A percentile compares a stretch with the other conserved stretches of the same genome.
Conservation (phyloP, 768 basidiomycete genomes). For the Lyophyllum atratum region DNA sequence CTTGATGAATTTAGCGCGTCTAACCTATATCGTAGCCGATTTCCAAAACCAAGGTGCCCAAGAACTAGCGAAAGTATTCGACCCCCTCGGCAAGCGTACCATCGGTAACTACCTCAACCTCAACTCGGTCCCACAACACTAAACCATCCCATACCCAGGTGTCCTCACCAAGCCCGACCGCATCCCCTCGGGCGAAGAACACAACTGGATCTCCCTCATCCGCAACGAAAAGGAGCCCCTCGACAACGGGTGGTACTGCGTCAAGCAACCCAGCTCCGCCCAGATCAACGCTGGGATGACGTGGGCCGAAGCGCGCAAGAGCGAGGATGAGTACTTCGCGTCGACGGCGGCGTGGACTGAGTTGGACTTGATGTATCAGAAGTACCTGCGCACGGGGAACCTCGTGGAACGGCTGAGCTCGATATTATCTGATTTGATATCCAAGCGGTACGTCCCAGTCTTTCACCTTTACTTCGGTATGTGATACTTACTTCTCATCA, state of each 20-base stretch:
- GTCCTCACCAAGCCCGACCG: slow-evolving; percentile 78
- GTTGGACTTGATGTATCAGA: slow-evolving; percentile 50
- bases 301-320: slow-evolving; percentile 60
- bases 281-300: slow-evolving; percentile 52
- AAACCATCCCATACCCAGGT: slow-evolving; percentile 35
- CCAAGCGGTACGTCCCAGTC: slow-evolving; percentile 49
- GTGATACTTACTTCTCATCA: not conserved
- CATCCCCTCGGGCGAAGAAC: slow-evolving; percentile 56
- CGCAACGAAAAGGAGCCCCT: slow-evolving; percentile 53
- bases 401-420: slow-evolving; percentile 59
- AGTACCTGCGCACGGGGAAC: slow-evolving; percentile 55
- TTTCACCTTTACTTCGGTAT: not conserved
- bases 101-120: slow-evolving; percentile 48
- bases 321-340: slow-evolving; percentile 60
- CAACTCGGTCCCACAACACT: not conserved
- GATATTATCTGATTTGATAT: slow-evolving; percentile 64
- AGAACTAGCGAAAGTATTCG: slow-evolving; percentile 58
- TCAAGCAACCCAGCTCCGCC: slow-evolving; percentile 54
- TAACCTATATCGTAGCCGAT: slow-evolving; percentile 51
- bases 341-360: slow-evolving; percentile 53
- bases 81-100: slow-evolving; percentile 65
- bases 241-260: slow-evolving; percentile 60
- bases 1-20: not conserved
- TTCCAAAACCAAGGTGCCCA: slow-evolving; percentile 81
- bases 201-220: slow-evolving; percentile 57